phyloP scores from a whole-genome alignment of 148 eudicot genomes.

The Fagopyrum esculentum region DNA sequence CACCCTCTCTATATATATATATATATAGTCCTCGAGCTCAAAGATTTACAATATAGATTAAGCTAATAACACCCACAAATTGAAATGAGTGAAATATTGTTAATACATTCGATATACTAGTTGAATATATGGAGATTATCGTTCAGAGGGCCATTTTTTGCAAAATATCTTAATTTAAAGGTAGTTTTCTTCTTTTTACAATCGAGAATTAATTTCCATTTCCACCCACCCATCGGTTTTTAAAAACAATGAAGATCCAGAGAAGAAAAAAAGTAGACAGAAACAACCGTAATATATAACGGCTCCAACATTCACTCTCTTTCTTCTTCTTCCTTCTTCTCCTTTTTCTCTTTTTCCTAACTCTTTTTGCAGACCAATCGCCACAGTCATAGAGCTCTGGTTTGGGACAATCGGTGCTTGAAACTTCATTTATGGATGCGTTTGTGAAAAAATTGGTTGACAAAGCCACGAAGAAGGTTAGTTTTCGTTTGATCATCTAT shows the following conservation, averaged over 20 bases:
- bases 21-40: too few relatives aligned
- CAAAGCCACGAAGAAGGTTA: slow-evolving; percentile 17
- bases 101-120: too few relatives aligned
- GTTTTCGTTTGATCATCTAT: background rate
- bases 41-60: too few relatives aligned
- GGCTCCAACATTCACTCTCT: background rate
- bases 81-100: too few relatives aligned
- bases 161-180: too few relatives aligned
- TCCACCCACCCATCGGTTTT: slow-evolving; percentile 9
- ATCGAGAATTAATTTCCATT: background rate
- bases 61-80: too few relatives aligned
- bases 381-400: slow-evolving; percentile 5
- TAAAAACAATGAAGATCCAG: background rate
- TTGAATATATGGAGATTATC: too few relatives aligned
- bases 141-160: too few relatives aligned
- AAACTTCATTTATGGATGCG: background rate
- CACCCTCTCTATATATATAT: too few relatives aligned
- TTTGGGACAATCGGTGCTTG: background rate
- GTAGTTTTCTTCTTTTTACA: too few relatives aligned
- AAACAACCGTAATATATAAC: slow-evolving; percentile 7
- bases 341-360: background rate
- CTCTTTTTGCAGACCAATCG: background rate
- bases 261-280: background rate
- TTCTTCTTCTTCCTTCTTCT: background rate
- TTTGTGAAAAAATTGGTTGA: slow-evolving; percentile 17